Evolutionary conservation across 306 rosid species (phyloP), one percentile per base, ranked within the genome.

Genomic region (Phaseolus lunatus): DNA sequence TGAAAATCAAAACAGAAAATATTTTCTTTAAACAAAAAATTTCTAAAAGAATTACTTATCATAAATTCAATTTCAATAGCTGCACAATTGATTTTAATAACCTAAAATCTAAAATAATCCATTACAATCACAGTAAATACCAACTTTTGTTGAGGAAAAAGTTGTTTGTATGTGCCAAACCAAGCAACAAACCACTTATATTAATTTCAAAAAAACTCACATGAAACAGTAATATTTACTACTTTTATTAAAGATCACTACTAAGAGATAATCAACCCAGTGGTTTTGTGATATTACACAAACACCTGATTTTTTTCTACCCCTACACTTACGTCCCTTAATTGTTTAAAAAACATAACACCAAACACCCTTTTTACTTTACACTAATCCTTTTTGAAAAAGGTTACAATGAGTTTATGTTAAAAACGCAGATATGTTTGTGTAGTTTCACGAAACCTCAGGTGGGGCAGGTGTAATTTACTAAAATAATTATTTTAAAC

Each of bases 401-500:
- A 31, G 7, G 5, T 31, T 0, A 33, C 39, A 33, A 7, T 33
- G 9, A 33, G 39, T 33, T 33, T 33, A 8, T 33, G 39, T 37
- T 37, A 0, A 37, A 8, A 37, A 37, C 7, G 9, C 43, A 35
- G 10, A 8, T 37, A 37, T 37, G 43, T 37, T 37, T 37, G 43
- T 37, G 43, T 7, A 37, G 6, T 37, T 37, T 37, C 43, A 37
- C 8, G 43, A 37, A 7, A 37, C 43, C 11, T 37, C 11, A 8
- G 11, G 10, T 37, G 10, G 43, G 43, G 11, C 11, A 7, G 1
- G 43, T 37, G 43, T 37, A 37, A 37, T 37, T 37, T 37, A 37
- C 62, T 31, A 49, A 50, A n/a, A 37, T 19, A 50, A 41, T 61
- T 41, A 76, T 12, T 39, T 35, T 35, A 39, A 70, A 69, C 9